These are phyloP conservation scores for Chernovozyma aurita DNA, from an alignment of 1,139 yeast genomes.

Conservation along the genomic window DNA sequence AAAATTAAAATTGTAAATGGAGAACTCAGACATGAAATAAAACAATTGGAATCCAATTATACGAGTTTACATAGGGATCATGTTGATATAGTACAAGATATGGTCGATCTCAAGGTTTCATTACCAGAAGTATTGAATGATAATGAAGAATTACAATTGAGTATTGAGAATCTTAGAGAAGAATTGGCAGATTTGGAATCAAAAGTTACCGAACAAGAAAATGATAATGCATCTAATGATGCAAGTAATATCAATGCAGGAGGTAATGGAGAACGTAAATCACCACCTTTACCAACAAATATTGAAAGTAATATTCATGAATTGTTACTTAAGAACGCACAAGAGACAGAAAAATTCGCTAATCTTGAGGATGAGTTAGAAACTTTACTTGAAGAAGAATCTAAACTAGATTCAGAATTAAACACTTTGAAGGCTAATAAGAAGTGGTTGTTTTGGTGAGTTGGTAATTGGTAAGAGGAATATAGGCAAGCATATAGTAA, in stretches of 20 bases:
- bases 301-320: constrained; percentile 47
- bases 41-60: constrained; percentile 67
- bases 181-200: constrained; percentile 51
- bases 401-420: constrained; percentile 24
- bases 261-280: constrained; percentile 12
- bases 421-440: constrained; percentile 18
- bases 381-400: constrained; percentile 24
- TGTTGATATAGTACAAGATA: constrained; percentile 36
- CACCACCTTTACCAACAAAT: constrained; percentile 32
- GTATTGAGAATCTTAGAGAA: constrained; percentile 51
- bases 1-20: constrained; percentile 63
- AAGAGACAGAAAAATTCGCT: constrained; percentile 55
- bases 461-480: constrained; percentile 24
- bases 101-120: constrained; percentile 38
- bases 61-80: constrained; percentile 76
- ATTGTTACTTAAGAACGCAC: constrained; percentile 46
- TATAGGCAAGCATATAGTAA: no score
- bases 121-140: constrained; percentile 64
- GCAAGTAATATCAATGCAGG: neutral
- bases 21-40: constrained; percentile 66
- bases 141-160: constrained; percentile 62
- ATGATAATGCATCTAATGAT: neutral
- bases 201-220: constrained; percentile 19
- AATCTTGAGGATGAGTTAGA: constrained; percentile 46
- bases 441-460: constrained; percentile 20